phyloP scores from a whole-genome alignment of 164 flowering plant species.

The Stephania japonica region DNA sequence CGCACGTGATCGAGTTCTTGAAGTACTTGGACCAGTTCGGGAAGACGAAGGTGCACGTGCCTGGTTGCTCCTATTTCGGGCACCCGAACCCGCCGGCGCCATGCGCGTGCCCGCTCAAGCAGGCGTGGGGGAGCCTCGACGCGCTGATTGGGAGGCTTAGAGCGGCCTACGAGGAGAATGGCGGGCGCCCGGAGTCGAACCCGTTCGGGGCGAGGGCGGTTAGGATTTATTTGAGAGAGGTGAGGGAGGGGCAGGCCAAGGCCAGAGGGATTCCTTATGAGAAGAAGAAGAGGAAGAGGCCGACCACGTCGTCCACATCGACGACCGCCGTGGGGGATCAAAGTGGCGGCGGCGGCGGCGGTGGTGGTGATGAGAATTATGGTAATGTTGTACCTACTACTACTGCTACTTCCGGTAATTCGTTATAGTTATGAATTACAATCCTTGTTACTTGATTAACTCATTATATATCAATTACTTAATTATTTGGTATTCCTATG shows the following conservation, averaged over 20 bases:
- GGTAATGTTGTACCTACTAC: neutral
- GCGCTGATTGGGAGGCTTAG: constrained; percentile 34
- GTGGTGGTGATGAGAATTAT: constrained; percentile 4
- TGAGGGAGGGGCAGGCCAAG: constrained; percentile 31
- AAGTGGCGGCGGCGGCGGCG: constrained; percentile 5
- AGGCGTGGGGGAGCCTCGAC: constrained; percentile 45
- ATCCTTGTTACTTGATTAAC: neutral
- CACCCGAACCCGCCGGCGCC: constrained; percentile 32
- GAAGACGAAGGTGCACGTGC: constrained; percentile 32
- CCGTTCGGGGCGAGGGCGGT: constrained; percentile 35
- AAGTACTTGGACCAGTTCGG: constrained; percentile 40
- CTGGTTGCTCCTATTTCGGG: constrained; percentile 32
- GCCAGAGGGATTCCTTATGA: constrained; percentile 38
- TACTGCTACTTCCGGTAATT: too few relatives aligned
- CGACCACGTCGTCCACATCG: constrained; percentile 1
- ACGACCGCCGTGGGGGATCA: too few relatives aligned
- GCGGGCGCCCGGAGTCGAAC: constrained; percentile 33
- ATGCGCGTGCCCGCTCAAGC: constrained; percentile 33
- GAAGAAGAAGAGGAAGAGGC: constrained; percentile 37
- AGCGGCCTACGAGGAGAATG: constrained; percentile 39
- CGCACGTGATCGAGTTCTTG: constrained; percentile 34
- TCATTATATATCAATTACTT: neutral
- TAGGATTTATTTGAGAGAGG: constrained; percentile 31
- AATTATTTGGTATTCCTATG: too few relatives aligned
- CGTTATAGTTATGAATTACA: neutral